These are phyloP conservation scores for Botrytis paeoniae DNA, from an alignment of 2,329 filamentous ascomycete species.

Conservation along the genomic window DNA sequence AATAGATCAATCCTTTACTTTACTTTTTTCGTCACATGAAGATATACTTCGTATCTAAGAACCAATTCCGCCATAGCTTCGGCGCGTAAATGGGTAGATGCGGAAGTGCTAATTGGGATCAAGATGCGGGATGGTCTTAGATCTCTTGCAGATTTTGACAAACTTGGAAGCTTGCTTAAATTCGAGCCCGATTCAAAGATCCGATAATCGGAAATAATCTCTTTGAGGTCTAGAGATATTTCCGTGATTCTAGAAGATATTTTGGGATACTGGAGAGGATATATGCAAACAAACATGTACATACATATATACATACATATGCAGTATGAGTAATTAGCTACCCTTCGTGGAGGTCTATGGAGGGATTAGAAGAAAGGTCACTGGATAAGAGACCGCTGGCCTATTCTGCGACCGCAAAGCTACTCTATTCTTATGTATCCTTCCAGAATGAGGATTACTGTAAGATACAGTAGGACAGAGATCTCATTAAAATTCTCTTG, in stretches of 20 bases:
- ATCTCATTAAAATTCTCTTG: slow-evolving; percentile 1
- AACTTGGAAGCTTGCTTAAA: neutral
- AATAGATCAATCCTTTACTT: neutral
- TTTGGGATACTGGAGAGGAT: neutral
- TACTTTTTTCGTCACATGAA: neutral
- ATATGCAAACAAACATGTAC: neutral
- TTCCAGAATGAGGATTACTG: slow-evolving; percentile 8
- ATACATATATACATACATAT: neutral
- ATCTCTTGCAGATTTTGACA: slow-evolving; percentile 11
- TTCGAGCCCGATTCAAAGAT: slow-evolving; percentile 1
- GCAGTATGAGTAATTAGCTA: neutral
- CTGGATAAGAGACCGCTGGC: slow-evolving; percentile 15
- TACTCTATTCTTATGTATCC: neutral
- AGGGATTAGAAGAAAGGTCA: neutral
- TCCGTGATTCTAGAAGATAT: neutral
- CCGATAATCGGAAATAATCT: neutral
- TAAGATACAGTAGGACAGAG: neutral
- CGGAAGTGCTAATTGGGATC: neutral
- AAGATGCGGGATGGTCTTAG: slow-evolving; percentile 10
- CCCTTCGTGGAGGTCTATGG: neutral
- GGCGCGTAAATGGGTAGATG: slow-evolving; percentile 13
- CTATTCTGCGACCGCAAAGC: neutral
- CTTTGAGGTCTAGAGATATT: too few species aligned
- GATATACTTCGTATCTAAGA: neutral
- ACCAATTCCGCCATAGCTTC: neutral